These are phyloP conservation scores for Paracorniculantispora psalliotae DNA, from an alignment of 2,329 filamentous ascomycete species.

Conservation along the genomic window DNA sequence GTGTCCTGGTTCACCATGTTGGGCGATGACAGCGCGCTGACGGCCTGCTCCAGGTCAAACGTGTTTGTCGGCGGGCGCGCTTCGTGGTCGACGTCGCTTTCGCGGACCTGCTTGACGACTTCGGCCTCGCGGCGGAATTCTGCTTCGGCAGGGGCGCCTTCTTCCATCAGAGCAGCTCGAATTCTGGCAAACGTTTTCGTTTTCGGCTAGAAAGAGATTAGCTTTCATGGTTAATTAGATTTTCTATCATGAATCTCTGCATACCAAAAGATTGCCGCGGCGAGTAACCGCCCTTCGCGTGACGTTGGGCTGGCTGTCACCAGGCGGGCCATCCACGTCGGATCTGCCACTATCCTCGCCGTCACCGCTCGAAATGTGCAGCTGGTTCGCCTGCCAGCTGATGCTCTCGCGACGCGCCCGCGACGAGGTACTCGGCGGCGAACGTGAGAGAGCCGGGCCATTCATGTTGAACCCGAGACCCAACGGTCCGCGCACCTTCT, in stretches of 20 bases:
- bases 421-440: constrained; percentile 56
- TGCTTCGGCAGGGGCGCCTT: constrained; percentile 79
- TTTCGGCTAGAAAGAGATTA: constrained; percentile 62
- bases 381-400: constrained; percentile 81
- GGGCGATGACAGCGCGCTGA: constrained; percentile 64
- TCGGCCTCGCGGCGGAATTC: constrained; percentile 90
- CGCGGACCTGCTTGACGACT: constrained; percentile 90
- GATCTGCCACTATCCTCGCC: constrained; percentile 59
- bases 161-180: constrained; percentile 81
- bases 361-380: constrained; percentile 74
- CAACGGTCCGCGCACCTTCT: constrained; percentile 44
- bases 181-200: constrained; percentile 94
- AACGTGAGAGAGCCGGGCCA: constrained; percentile 55
- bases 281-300: constrained; percentile 79
- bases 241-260: constrained; percentile 25
- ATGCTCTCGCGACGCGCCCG: constrained; percentile 77
- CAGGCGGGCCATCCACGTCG: constrained; percentile 42
- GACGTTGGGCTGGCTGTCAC: constrained; percentile 65
- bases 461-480: constrained; percentile 47
- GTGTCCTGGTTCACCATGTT: constrained; percentile 58
- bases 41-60: constrained; percentile 43
- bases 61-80: constrained; percentile 33
- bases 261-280: constrained; percentile 80
- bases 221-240: neutral
- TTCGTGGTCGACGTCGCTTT: constrained; percentile 70